phyloP scores from a whole-genome alignment of 345 rosid species.

The Rhodamnia rubescens region DNA sequence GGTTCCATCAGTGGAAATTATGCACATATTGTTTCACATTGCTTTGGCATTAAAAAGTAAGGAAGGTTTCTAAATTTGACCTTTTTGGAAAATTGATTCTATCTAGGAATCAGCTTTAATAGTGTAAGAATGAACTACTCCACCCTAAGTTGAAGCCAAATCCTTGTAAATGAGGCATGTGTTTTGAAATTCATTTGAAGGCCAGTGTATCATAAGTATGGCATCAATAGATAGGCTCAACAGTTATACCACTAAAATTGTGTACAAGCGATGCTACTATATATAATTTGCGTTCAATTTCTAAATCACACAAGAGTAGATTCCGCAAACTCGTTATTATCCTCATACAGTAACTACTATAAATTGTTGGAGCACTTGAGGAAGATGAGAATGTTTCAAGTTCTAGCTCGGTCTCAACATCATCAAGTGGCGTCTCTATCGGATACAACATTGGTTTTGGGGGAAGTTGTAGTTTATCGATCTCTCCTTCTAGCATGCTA shows the following conservation, averaged over 20 bases:
- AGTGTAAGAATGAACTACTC: neutral
- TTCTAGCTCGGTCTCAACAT: neutral
- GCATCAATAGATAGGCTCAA: no score
- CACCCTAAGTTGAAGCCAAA: no score
- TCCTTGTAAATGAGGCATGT: no score
- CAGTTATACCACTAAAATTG: no score
- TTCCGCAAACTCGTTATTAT: neutral
- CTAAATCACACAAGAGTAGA: neutral
- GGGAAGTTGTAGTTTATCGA: neutral
- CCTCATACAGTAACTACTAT: neutral
- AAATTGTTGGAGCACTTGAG: neutral
- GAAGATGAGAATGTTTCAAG: neutral
- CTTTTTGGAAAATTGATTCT: neutral
- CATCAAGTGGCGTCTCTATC: rapidly evolving
- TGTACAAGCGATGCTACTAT: no score
- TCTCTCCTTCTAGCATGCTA: neutral
- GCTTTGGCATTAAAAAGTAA: no score
- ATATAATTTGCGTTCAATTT: neutral
- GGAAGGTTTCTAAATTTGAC: neutral
- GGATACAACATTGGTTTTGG: neutral
- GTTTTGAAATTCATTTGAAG: no score
- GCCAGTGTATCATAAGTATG: no score
- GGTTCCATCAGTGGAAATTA: neutral
- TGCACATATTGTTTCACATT: neutral
- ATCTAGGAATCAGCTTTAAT: neutral